A percentile compares a stretch with the other conserved stretches of the same genome.
Evolutionary conservation across 2,329 filamentous ascomycete genomes (phyloP).

Genomic region (Chalaropsis ovoidea): DNA sequence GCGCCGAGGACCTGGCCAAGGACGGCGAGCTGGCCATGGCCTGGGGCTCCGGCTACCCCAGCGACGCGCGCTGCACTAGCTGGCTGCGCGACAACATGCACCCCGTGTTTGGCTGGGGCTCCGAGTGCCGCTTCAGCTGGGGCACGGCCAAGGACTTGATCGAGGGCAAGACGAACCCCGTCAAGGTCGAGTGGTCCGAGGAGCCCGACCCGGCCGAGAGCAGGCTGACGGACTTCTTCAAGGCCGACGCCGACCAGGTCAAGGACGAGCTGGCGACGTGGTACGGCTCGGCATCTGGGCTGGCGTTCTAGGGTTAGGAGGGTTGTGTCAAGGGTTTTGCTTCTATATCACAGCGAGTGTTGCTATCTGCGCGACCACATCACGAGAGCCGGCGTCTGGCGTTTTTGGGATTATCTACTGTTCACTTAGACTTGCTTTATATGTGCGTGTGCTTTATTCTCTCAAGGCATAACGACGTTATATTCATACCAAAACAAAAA

Average conservation of each 20-base stretch:
- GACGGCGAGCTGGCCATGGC: constrained; percentile 32
- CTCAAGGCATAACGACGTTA: constrained; percentile 9
- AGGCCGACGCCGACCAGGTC: constrained; percentile 36
- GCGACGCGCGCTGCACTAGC: constrained; percentile 64
- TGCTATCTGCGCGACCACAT: neutral
- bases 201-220: constrained; percentile 59
- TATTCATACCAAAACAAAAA: constrained; percentile 7
- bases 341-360: neutral
- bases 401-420: neutral
- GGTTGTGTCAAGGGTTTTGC: neutral
- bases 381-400: constrained; percentile 8
- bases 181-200: constrained; percentile 74
- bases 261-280: constrained; percentile 62
- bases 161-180: constrained; percentile 55
- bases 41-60: constrained; percentile 93
- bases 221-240: constrained; percentile 68
- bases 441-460: neutral
- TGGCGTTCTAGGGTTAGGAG: constrained; percentile 18
- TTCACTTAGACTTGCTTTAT: neutral
- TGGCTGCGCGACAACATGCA: constrained; percentile 88
- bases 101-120: constrained; percentile 88
- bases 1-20: constrained; percentile 31
- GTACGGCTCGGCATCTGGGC: constrained; percentile 64
- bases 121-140: constrained; percentile 91
- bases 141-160: constrained; percentile 88